These are phyloP conservation scores for Hygrophila difformis DNA, from an alignment of 257 asterid species.

Conservation along the genomic window DNA sequence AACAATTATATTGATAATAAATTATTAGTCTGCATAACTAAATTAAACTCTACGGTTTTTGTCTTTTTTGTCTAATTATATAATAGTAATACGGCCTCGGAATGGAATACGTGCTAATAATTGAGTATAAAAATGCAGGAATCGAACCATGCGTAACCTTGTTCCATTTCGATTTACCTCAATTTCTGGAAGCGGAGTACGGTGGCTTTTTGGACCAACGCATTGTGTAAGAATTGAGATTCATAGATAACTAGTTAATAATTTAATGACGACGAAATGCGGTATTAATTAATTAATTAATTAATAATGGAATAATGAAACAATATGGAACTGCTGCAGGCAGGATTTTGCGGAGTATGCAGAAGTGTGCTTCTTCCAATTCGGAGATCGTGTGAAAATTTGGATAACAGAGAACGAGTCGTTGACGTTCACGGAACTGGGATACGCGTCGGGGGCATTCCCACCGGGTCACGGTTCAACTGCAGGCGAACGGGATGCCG, in stretches of 20 bases:
- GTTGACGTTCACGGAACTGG: constrained; percentile 15
- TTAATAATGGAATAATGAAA: too few species aligned
- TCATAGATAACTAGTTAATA: too few species aligned
- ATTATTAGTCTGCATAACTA: too few species aligned
- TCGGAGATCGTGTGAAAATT: constrained; percentile 35
- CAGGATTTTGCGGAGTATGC: constrained; percentile 30
- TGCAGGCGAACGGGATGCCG: not conserved
- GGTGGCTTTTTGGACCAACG: constrained; percentile 28
- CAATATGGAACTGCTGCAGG: constrained; percentile 14
- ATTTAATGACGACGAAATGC: too few species aligned
- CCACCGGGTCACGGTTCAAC: constrained; percentile 28
- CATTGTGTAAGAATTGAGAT: constrained; percentile 35
- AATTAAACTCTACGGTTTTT: too few species aligned
- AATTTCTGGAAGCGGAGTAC: constrained; percentile 28
- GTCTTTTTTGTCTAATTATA: too few species aligned
- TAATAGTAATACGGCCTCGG: too few species aligned
- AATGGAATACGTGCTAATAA: too few species aligned
- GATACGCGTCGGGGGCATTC: constrained; percentile 13
- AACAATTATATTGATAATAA: too few species aligned
- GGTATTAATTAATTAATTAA: too few species aligned
- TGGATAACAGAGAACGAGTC: constrained; percentile 41
- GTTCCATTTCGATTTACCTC: constrained; percentile 44
- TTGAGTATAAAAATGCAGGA: too few species aligned
- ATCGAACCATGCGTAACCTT: constrained; percentile 37
- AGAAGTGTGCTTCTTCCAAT: constrained; percentile 33